Evolutionary conservation across 306 rosid species (phyloP), one percentile per base, ranked within the genome.

Genomic region (Corylus heterophylla): DNA sequence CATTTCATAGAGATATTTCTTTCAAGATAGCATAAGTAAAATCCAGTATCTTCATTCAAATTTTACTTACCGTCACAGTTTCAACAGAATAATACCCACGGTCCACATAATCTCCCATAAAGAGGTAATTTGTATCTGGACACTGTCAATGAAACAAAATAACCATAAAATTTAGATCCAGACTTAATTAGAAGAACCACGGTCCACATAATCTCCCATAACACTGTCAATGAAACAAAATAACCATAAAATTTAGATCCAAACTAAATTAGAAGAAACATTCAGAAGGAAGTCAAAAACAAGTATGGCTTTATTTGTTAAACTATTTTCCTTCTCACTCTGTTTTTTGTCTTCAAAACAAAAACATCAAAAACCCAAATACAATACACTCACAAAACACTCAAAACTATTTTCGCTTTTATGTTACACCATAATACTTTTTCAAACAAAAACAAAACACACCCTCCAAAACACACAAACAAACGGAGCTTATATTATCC

Each of bases 181-280:
- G 75, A 52, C 54, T 48, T 66, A 55, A 9, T 44, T 66, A 27
- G 51, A 77, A 68, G 31, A 29, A 29, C 98, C 99, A 18, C 99
- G 98, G 84, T 96, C 99, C 87, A 96, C 99, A 81, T 96, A 96
- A 88, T 96, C 99, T 75, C 99, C 99, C 98, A 96, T 96, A 81
- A 96, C 98, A 96, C 98, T 96, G 97, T 51, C 80, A 82, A 87
- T 55, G 59, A 72, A 84, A 79, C 7, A 66, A 58, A 71, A 16
- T 42, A 74, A 47, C 44, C 18, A 71, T 49, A 81, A 71, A 73
- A 63, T 56, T 78, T 81, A 74, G 73, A 76, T 20, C 76, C 29
- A 66, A 77, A 52, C 54, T 48, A 56, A 55, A 9, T 44, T 66
- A 29, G 35, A 31, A 31, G 64, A 74, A 25, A 54, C 58, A 12